Conservation (phyloP, 768 basidiomycete species). For the Harrya chromipes region DNA sequence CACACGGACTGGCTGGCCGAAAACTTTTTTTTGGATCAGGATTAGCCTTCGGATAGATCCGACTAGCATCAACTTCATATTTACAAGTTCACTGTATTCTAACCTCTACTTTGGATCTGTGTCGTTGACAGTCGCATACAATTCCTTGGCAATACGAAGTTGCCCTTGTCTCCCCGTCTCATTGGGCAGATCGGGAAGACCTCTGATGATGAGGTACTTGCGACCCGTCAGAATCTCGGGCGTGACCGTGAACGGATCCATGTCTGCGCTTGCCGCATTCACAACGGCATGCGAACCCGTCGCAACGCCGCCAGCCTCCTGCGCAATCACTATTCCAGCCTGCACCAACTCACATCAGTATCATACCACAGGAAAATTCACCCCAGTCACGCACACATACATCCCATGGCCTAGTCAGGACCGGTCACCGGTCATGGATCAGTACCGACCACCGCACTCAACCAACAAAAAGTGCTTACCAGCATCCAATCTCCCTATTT, state of each 20-base stretch:
- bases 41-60: too few species aligned
- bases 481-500: slow-evolving; percentile 76
- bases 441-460: background rate
- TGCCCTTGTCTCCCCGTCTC: slow-evolving; percentile 74
- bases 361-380: background rate
- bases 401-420: slow-evolving; percentile 66
- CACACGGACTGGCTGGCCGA: slow-evolving; percentile 8
- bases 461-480: slow-evolving; percentile 35
- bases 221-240: slow-evolving; percentile 72
- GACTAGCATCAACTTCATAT: too few species aligned
- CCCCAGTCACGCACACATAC: slow-evolving; percentile 53
- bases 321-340: slow-evolving; percentile 88
- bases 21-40: slow-evolving; percentile 13
- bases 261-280: slow-evolving; percentile 28
- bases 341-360: slow-evolving; percentile 19
- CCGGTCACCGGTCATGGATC: background rate
- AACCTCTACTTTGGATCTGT: slow-evolving; percentile 54
- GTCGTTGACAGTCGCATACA: slow-evolving; percentile 81
- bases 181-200: slow-evolving; percentile 55
- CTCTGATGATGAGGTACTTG: slow-evolving; percentile 77
- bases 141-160: slow-evolving; percentile 76
- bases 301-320: slow-evolving; percentile 82
- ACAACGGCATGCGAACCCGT: slow-evolving; percentile 63
- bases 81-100: too few species aligned
- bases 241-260: slow-evolving; percentile 57